These are phyloP conservation scores for Colletotrichum gigasporum DNA, from an alignment of 2,329 filamentous ascomycete genomes.

Conservation along the genomic window DNA sequence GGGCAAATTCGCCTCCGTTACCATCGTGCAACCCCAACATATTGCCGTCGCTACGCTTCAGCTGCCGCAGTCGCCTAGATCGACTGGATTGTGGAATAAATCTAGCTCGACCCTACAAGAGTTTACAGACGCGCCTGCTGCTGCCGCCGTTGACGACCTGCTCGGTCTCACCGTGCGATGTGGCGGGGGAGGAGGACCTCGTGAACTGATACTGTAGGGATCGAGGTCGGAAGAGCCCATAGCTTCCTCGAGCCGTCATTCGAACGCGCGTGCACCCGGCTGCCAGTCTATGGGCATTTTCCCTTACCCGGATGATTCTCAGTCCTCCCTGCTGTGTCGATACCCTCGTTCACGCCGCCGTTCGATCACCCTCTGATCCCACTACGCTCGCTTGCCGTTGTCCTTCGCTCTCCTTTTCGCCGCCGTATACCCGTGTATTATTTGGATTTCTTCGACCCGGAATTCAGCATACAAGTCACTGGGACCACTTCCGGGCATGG, in stretches of 20 bases:
- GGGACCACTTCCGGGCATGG: conserved; percentile 60
- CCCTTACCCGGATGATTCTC: background rate
- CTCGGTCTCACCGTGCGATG: conserved; percentile 51
- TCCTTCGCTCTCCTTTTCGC: conserved; percentile 4
- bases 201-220: conserved; percentile 46
- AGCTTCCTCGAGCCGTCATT: conserved; percentile 25
- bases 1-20: conserved; percentile 11
- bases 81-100: conserved; percentile 24
- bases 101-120: conserved; percentile 19
- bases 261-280: background rate
- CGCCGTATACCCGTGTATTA: background rate
- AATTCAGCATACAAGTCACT: conserved; percentile 26
- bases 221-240: conserved; percentile 41
- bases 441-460: background rate
- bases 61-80: conserved; percentile 24
- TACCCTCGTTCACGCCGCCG: conserved; percentile 2
- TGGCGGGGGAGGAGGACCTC: conserved; percentile 52
- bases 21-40: conserved; percentile 1
- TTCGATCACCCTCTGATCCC: background rate
- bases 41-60: background rate
- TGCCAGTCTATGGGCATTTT: background rate
- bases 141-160: conserved; percentile 25
- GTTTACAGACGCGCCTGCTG: conserved; percentile 32
- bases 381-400: conserved; percentile 20
- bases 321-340: conserved; percentile 8